phyloP scores from a whole-genome alignment of 495 filamentous ascomycete genomes.

The Extremus antarcticus region DNA sequence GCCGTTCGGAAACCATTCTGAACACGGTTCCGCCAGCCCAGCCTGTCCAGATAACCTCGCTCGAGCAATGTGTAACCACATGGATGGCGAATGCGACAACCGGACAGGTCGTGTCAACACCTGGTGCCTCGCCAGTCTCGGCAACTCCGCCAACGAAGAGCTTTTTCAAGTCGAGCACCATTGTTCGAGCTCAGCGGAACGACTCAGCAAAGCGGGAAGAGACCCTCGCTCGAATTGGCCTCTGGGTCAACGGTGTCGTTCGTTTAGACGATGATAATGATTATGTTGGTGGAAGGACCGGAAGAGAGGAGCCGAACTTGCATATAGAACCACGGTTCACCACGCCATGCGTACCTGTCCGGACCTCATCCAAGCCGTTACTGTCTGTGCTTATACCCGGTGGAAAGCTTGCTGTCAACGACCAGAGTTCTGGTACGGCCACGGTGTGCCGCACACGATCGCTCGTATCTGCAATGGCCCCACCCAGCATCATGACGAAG shows the following conservation, averaged over 20 bases:
- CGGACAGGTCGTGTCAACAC: constrained; percentile 22
- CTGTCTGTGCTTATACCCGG: constrained; percentile 1
- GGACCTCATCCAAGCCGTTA: background rate
- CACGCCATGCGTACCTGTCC: background rate
- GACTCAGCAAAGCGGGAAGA: constrained; percentile 10
- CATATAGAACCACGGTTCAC: constrained; percentile 3
- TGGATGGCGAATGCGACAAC: background rate
- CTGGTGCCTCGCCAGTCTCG: constrained; percentile 18
- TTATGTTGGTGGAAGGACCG: too few species aligned
- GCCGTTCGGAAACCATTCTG: constrained; percentile 8
- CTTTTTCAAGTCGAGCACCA: background rate
- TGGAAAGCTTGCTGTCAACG: background rate
- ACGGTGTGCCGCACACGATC: background rate
- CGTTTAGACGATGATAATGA: constrained; percentile 21
- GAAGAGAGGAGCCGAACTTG: constrained; percentile 4
- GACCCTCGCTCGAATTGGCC: constrained; percentile 21
- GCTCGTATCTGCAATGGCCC: background rate
- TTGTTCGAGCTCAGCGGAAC: background rate
- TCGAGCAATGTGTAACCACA: constrained; percentile 13
- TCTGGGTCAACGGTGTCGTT: constrained; percentile 26
- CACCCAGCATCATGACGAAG: background rate
- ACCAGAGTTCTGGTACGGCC: background rate
- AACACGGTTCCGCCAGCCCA: constrained; percentile 9
- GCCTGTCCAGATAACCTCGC: constrained; percentile 13
- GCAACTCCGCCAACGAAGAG: background rate